Conservation (phyloP, 2,329 filamentous ascomycete species). For the Fusarium abutilonis region DNA sequence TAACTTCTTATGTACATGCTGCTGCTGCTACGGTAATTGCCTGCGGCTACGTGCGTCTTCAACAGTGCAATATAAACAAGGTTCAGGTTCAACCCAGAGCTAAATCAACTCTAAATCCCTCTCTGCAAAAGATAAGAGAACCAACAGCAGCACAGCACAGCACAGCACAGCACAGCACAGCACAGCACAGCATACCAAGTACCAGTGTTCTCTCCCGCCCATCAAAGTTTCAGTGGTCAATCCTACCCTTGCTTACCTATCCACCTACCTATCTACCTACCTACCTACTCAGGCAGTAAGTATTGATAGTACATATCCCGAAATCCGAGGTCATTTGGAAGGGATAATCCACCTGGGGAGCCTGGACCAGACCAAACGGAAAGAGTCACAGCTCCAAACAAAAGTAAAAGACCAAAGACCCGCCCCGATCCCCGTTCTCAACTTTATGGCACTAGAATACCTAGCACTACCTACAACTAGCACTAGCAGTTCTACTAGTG, state of each 20-base stretch:
- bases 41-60: no score
- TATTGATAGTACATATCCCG: neutral
- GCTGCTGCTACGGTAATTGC: neutral
- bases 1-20: neutral
- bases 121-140: constrained; percentile 9
- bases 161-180: no score
- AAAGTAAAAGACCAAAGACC: constrained; percentile 29
- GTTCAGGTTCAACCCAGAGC: constrained; percentile 25
- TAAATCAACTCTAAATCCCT: constrained; percentile 9
- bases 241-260: no score
- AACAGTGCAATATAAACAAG: constrained; percentile 11
- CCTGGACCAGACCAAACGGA: constrained; percentile 14
- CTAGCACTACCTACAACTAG: neutral
- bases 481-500: constrained; percentile 4
- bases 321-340: neutral
- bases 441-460: constrained; percentile 10
- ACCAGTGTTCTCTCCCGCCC: no score
- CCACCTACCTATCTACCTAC: neutral
- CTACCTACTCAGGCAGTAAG: neutral
- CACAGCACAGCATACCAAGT: no score
- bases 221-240: no score
- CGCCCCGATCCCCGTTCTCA: constrained; percentile 28
- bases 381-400: constrained; percentile 27
- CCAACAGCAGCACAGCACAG: neutral
- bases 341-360: no score